phyloP scores from a whole-genome alignment of 805 yeast species.

The Saturnispora mendoncae region DNA sequence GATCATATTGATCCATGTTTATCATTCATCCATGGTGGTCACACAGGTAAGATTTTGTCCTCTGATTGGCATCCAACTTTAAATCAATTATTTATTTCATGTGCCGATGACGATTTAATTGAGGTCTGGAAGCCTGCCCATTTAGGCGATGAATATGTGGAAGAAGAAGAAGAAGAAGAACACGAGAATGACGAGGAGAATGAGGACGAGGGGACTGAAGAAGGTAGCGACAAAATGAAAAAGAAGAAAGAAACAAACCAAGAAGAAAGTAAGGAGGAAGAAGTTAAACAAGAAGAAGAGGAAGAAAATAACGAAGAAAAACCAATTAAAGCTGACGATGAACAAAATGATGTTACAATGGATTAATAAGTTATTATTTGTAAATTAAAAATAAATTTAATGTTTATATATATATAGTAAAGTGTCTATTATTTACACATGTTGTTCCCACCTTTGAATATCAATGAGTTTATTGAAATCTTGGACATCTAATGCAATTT shows the following conservation, averaged over 20 bases:
- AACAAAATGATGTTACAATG: constrained; percentile 5
- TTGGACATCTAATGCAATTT: constrained; percentile 17
- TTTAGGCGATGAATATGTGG: constrained; percentile 32
- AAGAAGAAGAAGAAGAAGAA: constrained; percentile 34
- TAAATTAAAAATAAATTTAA: not conserved
- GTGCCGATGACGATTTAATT: constrained; percentile 66
- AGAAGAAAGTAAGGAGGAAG: constrained; percentile 27
- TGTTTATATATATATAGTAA: constrained; percentile 10
- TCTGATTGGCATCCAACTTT: constrained; percentile 58
- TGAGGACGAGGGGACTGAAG: constrained; percentile 17
- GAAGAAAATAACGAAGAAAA: constrained; percentile 16
- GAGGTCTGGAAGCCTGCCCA: constrained; percentile 70
- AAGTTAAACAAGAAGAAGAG: constrained; percentile 20
- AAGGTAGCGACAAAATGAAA: constrained; percentile 6
- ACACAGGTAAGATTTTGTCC: constrained; percentile 60
- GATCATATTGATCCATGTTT: constrained; percentile 69
- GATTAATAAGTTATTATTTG: not conserved
- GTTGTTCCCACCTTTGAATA: constrained; percentile 28
- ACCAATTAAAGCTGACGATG: constrained; percentile 1
- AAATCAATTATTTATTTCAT: constrained; percentile 51
- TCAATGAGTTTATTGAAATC: constrained; percentile 28
- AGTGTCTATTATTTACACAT: constrained; percentile 1
- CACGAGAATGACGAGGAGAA: constrained; percentile 16
- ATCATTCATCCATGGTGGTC: constrained; percentile 80
- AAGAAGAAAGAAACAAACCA: constrained; percentile 20